phyloP scores from a whole-genome alignment of 2,329 filamentous ascomycete genomes.

The Xylariaceae sp. region DNA sequence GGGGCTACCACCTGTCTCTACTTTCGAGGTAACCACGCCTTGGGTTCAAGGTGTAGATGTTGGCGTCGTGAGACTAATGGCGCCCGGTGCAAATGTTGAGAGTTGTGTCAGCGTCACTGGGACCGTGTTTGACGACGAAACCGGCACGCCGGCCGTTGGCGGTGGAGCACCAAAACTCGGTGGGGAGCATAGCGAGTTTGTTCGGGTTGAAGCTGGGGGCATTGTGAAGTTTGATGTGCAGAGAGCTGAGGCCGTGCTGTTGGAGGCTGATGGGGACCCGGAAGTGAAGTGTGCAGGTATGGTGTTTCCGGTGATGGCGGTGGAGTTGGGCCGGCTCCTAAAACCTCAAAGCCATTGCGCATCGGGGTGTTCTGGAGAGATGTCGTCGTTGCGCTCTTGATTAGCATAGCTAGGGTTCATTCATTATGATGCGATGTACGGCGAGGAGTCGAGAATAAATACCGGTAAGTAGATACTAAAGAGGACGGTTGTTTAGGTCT shows the following conservation, averaged over 20 bases:
- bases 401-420: slow-evolving; percentile 1
- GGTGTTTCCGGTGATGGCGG: slow-evolving; percentile 8
- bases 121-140: slow-evolving; percentile 30
- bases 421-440: neutral
- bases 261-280: slow-evolving; percentile 24
- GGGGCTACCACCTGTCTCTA: slow-evolving; percentile 27
- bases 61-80: slow-evolving; percentile 29
- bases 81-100: slow-evolving; percentile 37
- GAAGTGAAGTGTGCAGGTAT: neutral
- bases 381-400: slow-evolving; percentile 4
- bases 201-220: slow-evolving; percentile 29
- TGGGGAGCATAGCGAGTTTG: slow-evolving; percentile 22
- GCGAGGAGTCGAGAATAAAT: neutral
- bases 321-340: slow-evolving; percentile 2
- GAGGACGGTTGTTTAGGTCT: too few species aligned
- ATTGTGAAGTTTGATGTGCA: slow-evolving; percentile 25
- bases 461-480: too few species aligned
- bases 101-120: slow-evolving; percentile 33
- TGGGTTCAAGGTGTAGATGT: slow-evolving; percentile 29
- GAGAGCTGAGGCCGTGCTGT: slow-evolving; percentile 33
- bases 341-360: neutral
- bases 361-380: neutral
- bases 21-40: slow-evolving; percentile 30
- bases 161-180: slow-evolving; percentile 12
- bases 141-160: slow-evolving; percentile 25